Evolutionary conservation across 1,139 yeast genomes (phyloP), one percentile per base, ranked within the genome.

Genomic region (Hyphopichia wangnamkhiaoensis): DNA sequence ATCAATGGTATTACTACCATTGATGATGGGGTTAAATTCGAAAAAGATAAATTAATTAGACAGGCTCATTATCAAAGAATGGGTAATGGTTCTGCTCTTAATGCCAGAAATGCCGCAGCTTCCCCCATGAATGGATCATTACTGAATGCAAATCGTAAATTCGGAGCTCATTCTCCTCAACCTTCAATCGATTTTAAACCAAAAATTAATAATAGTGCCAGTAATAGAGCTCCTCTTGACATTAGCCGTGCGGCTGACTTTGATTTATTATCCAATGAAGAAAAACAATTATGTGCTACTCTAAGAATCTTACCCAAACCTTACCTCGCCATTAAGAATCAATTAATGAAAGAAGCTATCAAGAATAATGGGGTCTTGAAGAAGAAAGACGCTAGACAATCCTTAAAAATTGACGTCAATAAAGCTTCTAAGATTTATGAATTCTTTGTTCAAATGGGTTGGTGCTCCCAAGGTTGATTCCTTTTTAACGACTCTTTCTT

Each of bases 231-330:
- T 13, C 81, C 81, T 9, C 63, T 78, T 43, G 98, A 91, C 56
- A 86, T 93, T 25, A 80, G 90, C 34, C 86, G 83, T 50, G 83
- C 96, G 0, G 79, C 91, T 1, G 98, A 93, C 58, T 87, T 78
- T 47, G 91, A 88, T 36, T 66, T 93, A 41, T 67, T 93, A 40
- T 84, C 95, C 1, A 79, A 82, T 19, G 96, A 87, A 46, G 99
- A 93, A 59, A 93, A 85, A 58, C 82, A 80, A 43, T 65, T 94
- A 33, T 94, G 98, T 65, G 76, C 91, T 4, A 87, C 83, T 36
- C 71, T 93, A 46, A 80, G 95, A 48, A 84, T 94, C 10, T 65
- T 86, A 44, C 98, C 99, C 10, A 93, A 93, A 58, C 96, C 98
- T 2, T 93, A 91, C 56, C 68, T 94, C 47, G 96, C 95, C 2